These are phyloP conservation scores for Pseudoscleropodium purum DNA, from an alignment of 225 moss, liverwort and hornwort species.

Conservation along the genomic window DNA sequence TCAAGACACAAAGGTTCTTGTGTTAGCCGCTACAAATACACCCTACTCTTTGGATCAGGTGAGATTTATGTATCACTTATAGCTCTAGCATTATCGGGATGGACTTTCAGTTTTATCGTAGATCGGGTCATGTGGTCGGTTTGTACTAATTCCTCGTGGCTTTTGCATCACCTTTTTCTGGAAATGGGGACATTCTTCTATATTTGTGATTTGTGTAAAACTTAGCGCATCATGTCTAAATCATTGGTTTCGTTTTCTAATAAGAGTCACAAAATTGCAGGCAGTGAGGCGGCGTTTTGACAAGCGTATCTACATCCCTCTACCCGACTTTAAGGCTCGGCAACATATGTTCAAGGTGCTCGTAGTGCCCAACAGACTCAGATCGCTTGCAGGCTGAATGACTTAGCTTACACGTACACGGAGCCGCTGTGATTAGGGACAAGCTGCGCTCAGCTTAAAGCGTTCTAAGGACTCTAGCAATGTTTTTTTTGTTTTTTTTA, in stretches of 20 bases:
- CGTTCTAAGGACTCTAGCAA: background rate
- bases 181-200: background rate
- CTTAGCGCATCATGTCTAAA: background rate
- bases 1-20: slow-evolving; percentile 90
- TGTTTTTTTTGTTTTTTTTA: background rate
- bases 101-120: background rate
- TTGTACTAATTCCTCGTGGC: background rate
- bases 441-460: background rate
- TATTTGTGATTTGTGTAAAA: background rate
- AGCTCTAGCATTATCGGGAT: background rate
- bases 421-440: background rate
- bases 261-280: slow-evolving; percentile 12
- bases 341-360: slow-evolving; percentile 98
- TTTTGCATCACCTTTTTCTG: background rate
- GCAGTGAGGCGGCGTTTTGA: slow-evolving; percentile 98
- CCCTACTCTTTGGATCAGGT: slow-evolving; percentile 95
- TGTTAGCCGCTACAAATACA: slow-evolving; percentile 95
- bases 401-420: background rate
- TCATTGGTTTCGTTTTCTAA: background rate
- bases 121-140: background rate
- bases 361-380: background rate
- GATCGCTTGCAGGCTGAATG: background rate
- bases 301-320: slow-evolving; percentile 95
- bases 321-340: slow-evolving; percentile 90
- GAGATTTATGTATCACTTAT: background rate